Evolutionary conservation across 257 asterid genomes (phyloP).

Genomic region (Solanum gandarillasii): DNA sequence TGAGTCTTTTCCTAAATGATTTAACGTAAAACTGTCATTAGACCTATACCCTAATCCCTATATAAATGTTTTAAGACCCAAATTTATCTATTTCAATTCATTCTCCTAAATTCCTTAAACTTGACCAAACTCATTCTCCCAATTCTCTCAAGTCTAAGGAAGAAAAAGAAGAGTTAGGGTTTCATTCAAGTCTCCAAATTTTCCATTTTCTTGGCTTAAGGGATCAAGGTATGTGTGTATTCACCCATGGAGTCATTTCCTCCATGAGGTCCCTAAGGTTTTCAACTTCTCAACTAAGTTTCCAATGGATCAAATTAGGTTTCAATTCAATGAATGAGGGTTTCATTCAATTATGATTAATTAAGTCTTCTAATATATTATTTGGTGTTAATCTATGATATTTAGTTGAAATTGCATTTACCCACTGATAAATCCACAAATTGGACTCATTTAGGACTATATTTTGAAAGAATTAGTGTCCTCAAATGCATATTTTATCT

Average conservation of each 20-base stretch:
- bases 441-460: too few relatives aligned
- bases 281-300: background rate
- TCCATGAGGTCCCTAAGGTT: background rate
- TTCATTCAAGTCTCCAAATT: background rate
- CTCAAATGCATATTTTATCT: too few relatives aligned
- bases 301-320: background rate
- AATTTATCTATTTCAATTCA: too few relatives aligned
- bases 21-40: background rate
- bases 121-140: background rate
- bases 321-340: background rate
- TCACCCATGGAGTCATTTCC: background rate
- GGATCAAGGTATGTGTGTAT: background rate
- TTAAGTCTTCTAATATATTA: too few relatives aligned
- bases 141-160: background rate
- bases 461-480: too few relatives aligned
- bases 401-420: too few relatives aligned
- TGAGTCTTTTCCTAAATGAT: background rate
- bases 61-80: background rate
- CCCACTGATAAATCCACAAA: background rate
- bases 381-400: background rate
- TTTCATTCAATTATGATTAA: background rate
- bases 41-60: background rate
- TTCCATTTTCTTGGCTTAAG: background rate
- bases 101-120: background rate
- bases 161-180: background rate